Base-by-base conservation (phyloP, 176 grass and related monocot species). In the Guadua angustifolia region DNA sequence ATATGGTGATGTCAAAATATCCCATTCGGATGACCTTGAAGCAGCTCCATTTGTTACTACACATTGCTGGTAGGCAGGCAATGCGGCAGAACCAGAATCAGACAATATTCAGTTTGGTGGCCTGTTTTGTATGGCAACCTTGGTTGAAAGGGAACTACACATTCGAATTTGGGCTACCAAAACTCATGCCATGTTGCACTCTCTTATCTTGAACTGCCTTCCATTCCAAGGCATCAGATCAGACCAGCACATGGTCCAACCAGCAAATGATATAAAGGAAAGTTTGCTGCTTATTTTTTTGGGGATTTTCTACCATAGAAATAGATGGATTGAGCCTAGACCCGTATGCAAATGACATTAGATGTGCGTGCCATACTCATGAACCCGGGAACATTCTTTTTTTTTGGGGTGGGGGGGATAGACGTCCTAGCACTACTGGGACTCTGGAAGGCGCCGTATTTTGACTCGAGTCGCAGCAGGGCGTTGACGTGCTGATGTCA, bases 121-220 rank as follows among this genome's bases (percentile, higher is more conserved):
- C 72, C 29, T 55, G 49, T n/a, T 0, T 7, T 50, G 50, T 22
- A 15, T 36, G 8, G 66, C 32, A 25, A 40, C 15, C 32, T 73
- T 6, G 10, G 68, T 32, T 86, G 58, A 10, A 44, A 86, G 22
- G 56, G 9, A 85, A 36, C 74, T 22, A 39, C 65, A 17, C 36
- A 4, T 46, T 15, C 17, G 42, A 12, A 38, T 56, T 39, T 7
- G 11, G 78, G 63, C 18, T 5, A 19, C 47, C 36, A 26, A 22
- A 58, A 40, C 65, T 51, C 50, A 12, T 42, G 74, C 43, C 58
- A 60, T 60, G n/a, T 60, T 57, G 36, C 36, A n/a, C 6, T 29
- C 3, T 26, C 6, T 2, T 57, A 38, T 19, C 57, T 47, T 47
- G 15, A 57, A 44, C 53, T 32, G 22, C 49, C 55, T 64, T 25